phyloP scores from a whole-genome alignment of 495 filamentous ascomycete genomes.

The Penicillium cosmopolitanum region DNA sequence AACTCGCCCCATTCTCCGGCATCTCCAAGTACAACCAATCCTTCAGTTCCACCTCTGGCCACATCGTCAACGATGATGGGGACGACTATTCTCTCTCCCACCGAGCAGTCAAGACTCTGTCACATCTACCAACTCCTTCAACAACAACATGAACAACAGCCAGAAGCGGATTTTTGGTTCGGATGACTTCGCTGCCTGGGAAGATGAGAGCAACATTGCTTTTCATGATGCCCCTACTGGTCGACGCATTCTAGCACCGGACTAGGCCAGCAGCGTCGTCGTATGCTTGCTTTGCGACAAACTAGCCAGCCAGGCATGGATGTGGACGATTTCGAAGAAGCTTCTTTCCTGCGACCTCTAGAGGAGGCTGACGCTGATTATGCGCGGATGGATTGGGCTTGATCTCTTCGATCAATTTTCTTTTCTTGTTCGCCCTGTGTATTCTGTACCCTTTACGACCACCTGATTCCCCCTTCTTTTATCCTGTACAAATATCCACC shows the following conservation, averaged over 20 bases:
- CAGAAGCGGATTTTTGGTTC: constrained; percentile 29
- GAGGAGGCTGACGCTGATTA: constrained; percentile 51
- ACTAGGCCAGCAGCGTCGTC: constrained; percentile 36
- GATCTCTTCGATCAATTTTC: constrained; percentile 10
- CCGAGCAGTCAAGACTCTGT: constrained; percentile 51
- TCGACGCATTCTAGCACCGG: constrained; percentile 40
- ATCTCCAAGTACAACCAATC: constrained; percentile 51
- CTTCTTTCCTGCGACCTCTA: constrained; percentile 42
- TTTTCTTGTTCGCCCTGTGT: not conserved
- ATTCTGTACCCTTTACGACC: not conserved
- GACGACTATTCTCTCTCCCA: constrained; percentile 47
- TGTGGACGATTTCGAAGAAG: constrained; percentile 50
- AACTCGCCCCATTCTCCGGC: constrained; percentile 78
- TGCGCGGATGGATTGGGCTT: constrained; percentile 30
- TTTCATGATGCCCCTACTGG: constrained; percentile 11
- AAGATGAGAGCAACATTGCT: constrained; percentile 5
- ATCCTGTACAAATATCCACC: constrained; percentile 22
- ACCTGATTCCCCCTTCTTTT: constrained; percentile 2
- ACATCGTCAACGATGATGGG: constrained; percentile 38
- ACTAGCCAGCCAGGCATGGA: constrained; percentile 29
- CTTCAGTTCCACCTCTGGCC: constrained; percentile 2
- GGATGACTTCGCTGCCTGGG: constrained; percentile 53
- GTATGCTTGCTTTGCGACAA: constrained; percentile 26
- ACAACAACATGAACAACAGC: constrained; percentile 6
- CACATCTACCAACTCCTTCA: constrained; percentile 21